Conservation (phyloP, 371 early-diverging fungal genomes). For the Mucor circinelloides region DNA sequence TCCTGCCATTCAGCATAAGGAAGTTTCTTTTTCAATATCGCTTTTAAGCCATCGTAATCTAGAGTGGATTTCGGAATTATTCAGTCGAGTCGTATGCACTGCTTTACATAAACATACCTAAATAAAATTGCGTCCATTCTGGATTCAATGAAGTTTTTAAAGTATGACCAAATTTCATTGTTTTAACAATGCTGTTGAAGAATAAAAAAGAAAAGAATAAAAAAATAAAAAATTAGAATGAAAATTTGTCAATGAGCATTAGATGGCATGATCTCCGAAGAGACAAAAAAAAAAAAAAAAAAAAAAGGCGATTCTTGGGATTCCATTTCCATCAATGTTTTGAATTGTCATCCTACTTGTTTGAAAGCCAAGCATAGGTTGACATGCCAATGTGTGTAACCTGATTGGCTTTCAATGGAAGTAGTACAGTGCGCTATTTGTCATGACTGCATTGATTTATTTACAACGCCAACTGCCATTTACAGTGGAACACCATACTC, state of each 20-base stretch:
- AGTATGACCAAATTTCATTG: constrained; percentile 93
- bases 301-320: too few relatives aligned
- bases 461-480: too few relatives aligned
- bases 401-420: background rate
- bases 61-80: background rate
- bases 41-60: constrained; percentile 84
- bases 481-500: too few relatives aligned
- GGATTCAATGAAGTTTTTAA: constrained; percentile 72
- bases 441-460: too few relatives aligned
- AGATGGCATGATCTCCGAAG: too few relatives aligned
- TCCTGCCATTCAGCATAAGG: constrained; percentile 57
- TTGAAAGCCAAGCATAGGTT: too few relatives aligned
- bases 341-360: too few relatives aligned
- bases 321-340: too few relatives aligned
- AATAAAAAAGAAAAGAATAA: background rate
- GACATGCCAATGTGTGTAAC: too few relatives aligned
- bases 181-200: background rate
- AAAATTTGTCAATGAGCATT: too few relatives aligned
- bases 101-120: constrained; percentile 27
- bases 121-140: constrained; percentile 74
- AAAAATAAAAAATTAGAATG: background rate
- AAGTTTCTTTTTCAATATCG: constrained; percentile 66
- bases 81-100: background rate
- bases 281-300: too few relatives aligned
- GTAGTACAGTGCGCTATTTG: too few relatives aligned